Evolutionary conservation across 2,329 filamentous ascomycete species (phyloP).

Genomic region (Aspergillus neotritici): DNA sequence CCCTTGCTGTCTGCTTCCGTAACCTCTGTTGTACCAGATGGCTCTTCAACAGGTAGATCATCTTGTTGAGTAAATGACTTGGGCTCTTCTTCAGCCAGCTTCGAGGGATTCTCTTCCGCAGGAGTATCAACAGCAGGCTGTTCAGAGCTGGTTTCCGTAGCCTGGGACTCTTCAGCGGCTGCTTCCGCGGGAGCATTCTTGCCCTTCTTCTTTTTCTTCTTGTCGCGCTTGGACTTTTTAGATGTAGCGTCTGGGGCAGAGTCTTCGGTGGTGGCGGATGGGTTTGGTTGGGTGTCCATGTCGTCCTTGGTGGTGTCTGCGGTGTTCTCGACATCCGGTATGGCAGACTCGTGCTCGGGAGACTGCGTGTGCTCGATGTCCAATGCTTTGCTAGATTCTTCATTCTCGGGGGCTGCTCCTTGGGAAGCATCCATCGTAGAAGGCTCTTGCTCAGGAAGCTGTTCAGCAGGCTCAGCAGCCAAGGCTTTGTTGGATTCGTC

Average conservation of each 20-base stretch:
- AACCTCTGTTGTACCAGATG: no score
- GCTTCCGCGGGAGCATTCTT: constrained; percentile 8
- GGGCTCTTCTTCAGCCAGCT: not conserved
- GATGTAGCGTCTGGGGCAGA: constrained; percentile 6
- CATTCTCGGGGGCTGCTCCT: no score
- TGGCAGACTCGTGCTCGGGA: no score
- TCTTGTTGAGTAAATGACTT: not conserved
- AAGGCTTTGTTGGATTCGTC: not conserved
- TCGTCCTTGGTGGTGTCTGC: not conserved
- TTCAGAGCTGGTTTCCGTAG: not conserved
- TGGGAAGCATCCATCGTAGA: no score
- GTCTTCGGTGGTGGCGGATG: constrained; percentile 8
- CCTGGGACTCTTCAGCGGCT: constrained; percentile 1
- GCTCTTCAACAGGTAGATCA: not conserved
- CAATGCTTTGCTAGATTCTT: not conserved
- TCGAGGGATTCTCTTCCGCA: not conserved
- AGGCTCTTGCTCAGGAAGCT: no score
- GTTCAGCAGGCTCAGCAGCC: not conserved
- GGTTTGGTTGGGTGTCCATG: not conserved
- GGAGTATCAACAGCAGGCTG: not conserved
- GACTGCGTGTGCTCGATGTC: not conserved
- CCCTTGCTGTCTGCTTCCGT: not conserved
- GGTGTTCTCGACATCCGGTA: no score
- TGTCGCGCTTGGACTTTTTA: constrained; percentile 24
- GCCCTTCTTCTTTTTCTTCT: constrained; percentile 21